These are phyloP conservation scores for Trichoderma gracile DNA, from an alignment of 2,329 filamentous ascomycete genomes.

Conservation along the genomic window DNA sequence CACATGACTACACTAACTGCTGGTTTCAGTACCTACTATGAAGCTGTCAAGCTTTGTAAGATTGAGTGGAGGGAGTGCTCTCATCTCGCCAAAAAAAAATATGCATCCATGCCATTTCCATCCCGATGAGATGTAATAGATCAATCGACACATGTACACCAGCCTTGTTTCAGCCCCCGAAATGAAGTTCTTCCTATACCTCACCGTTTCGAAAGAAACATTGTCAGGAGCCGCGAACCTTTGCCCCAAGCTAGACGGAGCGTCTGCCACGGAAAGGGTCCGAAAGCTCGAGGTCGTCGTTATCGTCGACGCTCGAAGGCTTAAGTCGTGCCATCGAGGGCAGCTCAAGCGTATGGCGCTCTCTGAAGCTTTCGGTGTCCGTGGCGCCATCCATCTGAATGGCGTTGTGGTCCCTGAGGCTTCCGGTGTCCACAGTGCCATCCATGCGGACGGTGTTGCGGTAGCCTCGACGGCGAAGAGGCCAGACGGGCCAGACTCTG, in stretches of 20 bases:
- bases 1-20: background rate
- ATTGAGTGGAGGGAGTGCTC: background rate
- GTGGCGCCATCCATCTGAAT: constrained; percentile 36
- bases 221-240: background rate
- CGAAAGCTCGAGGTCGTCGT: constrained; percentile 23
- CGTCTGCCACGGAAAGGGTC: background rate
- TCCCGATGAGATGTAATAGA: background rate
- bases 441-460: constrained; percentile 33
- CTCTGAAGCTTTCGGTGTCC: constrained; percentile 29
- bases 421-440: constrained; percentile 32
- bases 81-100: background rate
- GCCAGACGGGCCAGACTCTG: constrained; percentile 25
- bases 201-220: no score
- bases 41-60: background rate
- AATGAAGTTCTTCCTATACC: background rate
- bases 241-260: background rate
- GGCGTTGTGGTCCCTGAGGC: constrained; percentile 27
- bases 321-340: constrained; percentile 22
- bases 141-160: background rate
- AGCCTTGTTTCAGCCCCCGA: background rate
- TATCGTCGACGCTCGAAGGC: constrained; percentile 3
- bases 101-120: background rate
- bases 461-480: constrained; percentile 18
- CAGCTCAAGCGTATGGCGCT: constrained; percentile 32
- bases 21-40: background rate